A percentile compares a stretch with the other conserved stretches of the same genome.
phyloP scores from a whole-genome alignment of 2,329 filamentous ascomycete species.

The Elsinoe ampelina region DNA sequence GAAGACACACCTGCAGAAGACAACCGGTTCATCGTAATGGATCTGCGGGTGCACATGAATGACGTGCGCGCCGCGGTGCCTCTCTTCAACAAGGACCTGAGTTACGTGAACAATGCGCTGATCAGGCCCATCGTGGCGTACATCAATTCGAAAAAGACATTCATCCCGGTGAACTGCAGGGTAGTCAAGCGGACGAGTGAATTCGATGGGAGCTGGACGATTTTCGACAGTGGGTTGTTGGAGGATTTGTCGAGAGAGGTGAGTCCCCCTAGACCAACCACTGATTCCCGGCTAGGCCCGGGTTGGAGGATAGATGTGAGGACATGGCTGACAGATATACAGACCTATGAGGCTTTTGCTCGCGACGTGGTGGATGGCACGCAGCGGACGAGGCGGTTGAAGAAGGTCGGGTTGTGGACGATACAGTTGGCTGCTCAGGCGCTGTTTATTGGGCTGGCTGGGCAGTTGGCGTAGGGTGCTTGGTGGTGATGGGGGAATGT shows the following conservation, averaged over 20 bases:
- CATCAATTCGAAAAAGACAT: constrained; percentile 90
- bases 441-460: constrained; percentile 88
- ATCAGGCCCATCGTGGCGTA: constrained; percentile 95
- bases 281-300: too few relatives aligned
- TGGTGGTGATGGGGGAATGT: neutral
- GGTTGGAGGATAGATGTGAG: too few relatives aligned
- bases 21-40: constrained; percentile 80
- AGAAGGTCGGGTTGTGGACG: constrained; percentile 95
- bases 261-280: constrained; percentile 21
- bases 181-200: constrained; percentile 83
- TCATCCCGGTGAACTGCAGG: constrained; percentile 89
- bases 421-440: constrained; percentile 86
- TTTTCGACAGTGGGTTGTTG: constrained; percentile 89
- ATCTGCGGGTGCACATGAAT: constrained; percentile 89
- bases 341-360: constrained; percentile 88
- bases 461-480: constrained; percentile 51
- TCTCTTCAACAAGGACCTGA: constrained; percentile 82
- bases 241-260: constrained; percentile 82
- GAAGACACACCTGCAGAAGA: constrained; percentile 30
- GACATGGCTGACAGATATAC: neutral
- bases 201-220: constrained; percentile 91
- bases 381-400: constrained; percentile 74
- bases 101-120: constrained; percentile 91
- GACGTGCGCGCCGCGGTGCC: constrained; percentile 89
- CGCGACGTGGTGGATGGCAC: constrained; percentile 85